A percentile compares a stretch with the other conserved stretches of the same genome.
These are phyloP conservation scores for Plasmopara muralis DNA, from an alignment of 352 stramenopile species.

Conservation along the genomic window DNA sequence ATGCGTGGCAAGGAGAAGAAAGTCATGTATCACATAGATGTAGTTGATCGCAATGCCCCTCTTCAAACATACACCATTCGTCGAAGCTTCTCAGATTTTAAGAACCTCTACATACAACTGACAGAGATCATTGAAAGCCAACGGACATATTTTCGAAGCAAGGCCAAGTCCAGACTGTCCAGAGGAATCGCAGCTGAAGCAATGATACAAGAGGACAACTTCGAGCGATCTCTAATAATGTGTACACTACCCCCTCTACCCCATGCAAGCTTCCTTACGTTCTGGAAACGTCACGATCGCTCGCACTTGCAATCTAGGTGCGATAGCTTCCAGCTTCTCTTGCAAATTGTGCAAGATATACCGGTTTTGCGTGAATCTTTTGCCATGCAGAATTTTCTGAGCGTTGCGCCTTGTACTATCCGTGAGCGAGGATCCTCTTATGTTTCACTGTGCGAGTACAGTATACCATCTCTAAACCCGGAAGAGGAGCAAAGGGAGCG, in stretches of 20 bases:
- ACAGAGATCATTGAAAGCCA: conserved; percentile 56
- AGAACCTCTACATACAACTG: conserved; percentile 64
- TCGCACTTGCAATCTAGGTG: conserved; percentile 65
- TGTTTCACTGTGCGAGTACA: conserved; percentile 71
- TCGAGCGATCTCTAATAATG: conserved; percentile 50
- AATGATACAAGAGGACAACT: conserved; percentile 27
- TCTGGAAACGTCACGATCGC: conserved; percentile 75
- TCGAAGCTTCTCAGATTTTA: conserved; percentile 80
- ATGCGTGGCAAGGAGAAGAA: conserved; percentile 65
- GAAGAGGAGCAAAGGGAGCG: conserved; percentile 68
- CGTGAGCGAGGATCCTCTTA: conserved; percentile 74
- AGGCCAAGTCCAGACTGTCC: conserved; percentile 18
- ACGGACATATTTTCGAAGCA: conserved; percentile 48
- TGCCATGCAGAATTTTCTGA: conserved; percentile 69
- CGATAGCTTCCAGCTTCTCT: conserved; percentile 65
- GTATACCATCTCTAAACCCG: conserved; percentile 56
- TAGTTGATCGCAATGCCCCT: conserved; percentile 59
- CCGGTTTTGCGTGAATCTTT: conserved; percentile 51
- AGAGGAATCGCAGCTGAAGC: conserved; percentile 10
- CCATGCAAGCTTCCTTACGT: conserved; percentile 65
- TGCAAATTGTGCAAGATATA: conserved; percentile 60
- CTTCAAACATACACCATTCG: conserved; percentile 84
- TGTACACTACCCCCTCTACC: conserved; percentile 65
- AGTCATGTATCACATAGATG: conserved; percentile 86
- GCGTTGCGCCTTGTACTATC: conserved; percentile 56